phyloP scores from a whole-genome alignment of 2,329 filamentous ascomycete species.

The Ceratocystis destructans region DNA sequence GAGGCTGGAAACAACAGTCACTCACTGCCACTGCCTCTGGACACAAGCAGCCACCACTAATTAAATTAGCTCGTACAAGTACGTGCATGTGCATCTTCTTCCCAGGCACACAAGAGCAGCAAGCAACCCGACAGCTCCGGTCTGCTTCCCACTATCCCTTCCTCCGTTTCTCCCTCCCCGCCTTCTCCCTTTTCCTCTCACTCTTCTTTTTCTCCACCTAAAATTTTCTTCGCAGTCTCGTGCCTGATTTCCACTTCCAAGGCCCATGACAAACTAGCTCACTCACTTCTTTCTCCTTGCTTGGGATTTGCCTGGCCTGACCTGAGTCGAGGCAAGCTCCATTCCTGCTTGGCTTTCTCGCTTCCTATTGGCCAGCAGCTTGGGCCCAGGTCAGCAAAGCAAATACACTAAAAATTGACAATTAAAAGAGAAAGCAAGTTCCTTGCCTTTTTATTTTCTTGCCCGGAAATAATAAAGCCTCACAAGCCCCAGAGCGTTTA shows the following conservation, averaged over 20 bases:
- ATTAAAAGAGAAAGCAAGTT: not conserved
- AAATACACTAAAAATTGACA: not conserved
- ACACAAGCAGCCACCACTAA: too few species aligned
- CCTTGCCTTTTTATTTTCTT: not conserved
- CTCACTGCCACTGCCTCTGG: too few species aligned
- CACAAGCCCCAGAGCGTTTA: too few species aligned
- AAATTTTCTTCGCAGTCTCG: constrained; percentile 2
- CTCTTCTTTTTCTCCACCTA: not conserved
- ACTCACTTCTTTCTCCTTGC: too few species aligned
- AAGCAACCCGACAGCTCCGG: too few species aligned
- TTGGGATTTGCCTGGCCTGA: too few species aligned
- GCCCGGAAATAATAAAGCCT: too few species aligned
- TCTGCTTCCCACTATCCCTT: too few species aligned
- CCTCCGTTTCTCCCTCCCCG: not conserved
- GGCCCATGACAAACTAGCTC: not conserved
- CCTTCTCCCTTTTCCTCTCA: not conserved
- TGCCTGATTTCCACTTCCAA: not conserved
- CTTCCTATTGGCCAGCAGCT: not conserved
- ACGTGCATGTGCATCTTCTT: too few species aligned
- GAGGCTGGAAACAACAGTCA: too few species aligned
- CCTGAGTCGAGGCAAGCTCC: not conserved
- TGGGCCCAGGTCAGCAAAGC: not conserved
- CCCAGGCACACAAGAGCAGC: too few species aligned
- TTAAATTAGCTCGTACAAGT: too few species aligned
- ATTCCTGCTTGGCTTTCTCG: not conserved